Base-by-base conservation (phyloP, 441 rosid genomes). In the Eutrema salsugineum region DNA sequence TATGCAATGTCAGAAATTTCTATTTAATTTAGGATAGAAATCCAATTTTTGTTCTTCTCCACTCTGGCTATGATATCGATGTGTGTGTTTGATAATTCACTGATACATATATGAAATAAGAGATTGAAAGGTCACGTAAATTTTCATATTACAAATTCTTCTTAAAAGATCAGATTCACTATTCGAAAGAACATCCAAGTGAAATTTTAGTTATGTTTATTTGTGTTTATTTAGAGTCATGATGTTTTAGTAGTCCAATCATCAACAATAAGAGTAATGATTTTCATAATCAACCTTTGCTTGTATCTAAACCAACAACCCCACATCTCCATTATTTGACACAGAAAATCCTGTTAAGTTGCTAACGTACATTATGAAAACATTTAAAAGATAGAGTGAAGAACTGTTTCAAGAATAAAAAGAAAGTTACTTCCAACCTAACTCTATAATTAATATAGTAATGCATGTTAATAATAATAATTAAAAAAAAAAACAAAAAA, bases 241-340 rank as follows among this genome's bases (percentile, higher is more conserved):
- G 61, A 60, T 70, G 75, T 36, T 70, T 70, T 70, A 70, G 46
- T 42, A 62, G 75, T 71, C 69, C 51, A 71, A 62, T 51, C 75
- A 59, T 16, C 60, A 61, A 40, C 46, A 50, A 71, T 30, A 50
- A 61, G 28, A 10, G 44, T 61, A 61, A 43, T 33, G 48, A n/a
- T 51, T 32, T 71, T 71, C 32, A 43, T n/a, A 43, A 24, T 35
- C 27, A 72, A 44, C 50, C 49, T 55, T 64, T 72, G 49, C 77
- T 64, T 72, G 50, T 55, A 17, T 55, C 49, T 46, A 63, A 72
- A 55, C 57, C 57, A 46, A 55, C 16, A 46, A 72, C 70, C 76
- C 40, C 24, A 72, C 49, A 53, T 38, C 56, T 33, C 55, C 49
- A 28, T 43, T 46, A 42, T 44, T 35, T 44, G 57, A 54, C 55